Evolutionary conservation across 2,329 filamentous ascomycete species (phyloP), one percentile per base, ranked within the genome.

Genomic region (Xylariomycetidae sp.): DNA sequence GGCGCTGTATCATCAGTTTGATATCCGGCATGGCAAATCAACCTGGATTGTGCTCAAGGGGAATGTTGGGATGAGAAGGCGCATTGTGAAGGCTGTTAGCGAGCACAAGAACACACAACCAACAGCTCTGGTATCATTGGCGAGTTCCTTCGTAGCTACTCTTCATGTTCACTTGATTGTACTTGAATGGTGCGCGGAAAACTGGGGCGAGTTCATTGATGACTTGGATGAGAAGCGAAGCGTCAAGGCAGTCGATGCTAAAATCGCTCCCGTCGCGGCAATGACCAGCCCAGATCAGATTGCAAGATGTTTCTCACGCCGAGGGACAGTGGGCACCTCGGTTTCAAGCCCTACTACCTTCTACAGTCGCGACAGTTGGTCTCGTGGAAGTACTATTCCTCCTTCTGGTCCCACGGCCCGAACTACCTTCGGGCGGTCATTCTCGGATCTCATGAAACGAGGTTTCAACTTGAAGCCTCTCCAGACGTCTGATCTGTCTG

Each of bases 1-100:
- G 7, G 44, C 40, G 0, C 22, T 42, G 12, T 49, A 45, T 28
- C 38, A 49, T 29, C 45, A 40, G 3, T 49, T 50, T 20, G 44
- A 50, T 20, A 33, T 46, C 20, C 27, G 22, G 2, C 32, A 32
- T 14, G 44, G 44, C 1, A 41, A 33, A 11, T 36, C 40, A 12
- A 13, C 45, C 10, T 50, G 42, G 36, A 44, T 49, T 14, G 25
- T 50, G n/a, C 28, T 49, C 5, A 50, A 50, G 27, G 45, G 42
- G 12, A 39, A 47, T 23, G 17, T 15, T n/a, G 7, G 36, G 9
- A 44, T 50, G 16, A 15, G 27, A 10, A 35, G 23, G 8, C 44
- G 47, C 15, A 40, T 49, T 14, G 32, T 30, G 3, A 12, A 17
- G 13, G 36, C 35, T 3, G 30, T 33, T 10, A 25, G 33, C 11